Conservation (phyloP, 140 eudicot genomes). For the Oenanthe javanica region DNA sequence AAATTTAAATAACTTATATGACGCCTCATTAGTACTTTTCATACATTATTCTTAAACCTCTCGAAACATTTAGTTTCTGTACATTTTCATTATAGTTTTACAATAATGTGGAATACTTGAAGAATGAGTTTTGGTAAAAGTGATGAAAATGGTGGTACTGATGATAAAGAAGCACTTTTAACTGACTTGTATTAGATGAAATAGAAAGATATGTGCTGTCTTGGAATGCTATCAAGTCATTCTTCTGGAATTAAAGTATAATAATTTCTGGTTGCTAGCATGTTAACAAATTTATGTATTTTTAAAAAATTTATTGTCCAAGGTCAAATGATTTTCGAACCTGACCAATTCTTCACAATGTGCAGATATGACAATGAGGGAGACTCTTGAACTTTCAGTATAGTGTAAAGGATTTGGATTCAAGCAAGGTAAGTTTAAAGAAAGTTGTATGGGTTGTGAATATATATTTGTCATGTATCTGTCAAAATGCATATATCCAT, state of each 20-base stretch:
- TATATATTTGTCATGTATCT: background rate
- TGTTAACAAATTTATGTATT: background rate
- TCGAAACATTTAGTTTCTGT: background rate
- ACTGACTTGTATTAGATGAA: no score
- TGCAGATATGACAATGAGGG: conserved; percentile 86
- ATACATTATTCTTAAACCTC: background rate
- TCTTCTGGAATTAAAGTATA: no score
- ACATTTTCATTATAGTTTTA: background rate
- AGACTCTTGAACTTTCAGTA: conserved; percentile 79
- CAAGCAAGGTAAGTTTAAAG: conserved; percentile 47
- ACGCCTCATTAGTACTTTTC: background rate
- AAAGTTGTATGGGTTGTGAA: background rate
- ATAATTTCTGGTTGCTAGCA: background rate
- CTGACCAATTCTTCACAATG: conserved; percentile 11
- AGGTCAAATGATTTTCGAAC: background rate
- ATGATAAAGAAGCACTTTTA: conserved; percentile 48
- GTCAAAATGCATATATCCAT: no score
- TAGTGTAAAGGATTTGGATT: conserved; percentile 75
- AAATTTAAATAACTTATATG: no score
- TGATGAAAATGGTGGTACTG: background rate
- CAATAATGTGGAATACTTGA: conserved; percentile 8
- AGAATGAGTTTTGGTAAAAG: background rate
- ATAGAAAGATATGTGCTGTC: no score
- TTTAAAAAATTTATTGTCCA: background rate
- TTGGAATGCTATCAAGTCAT: no score